These are phyloP conservation scores for Aureobasidium sp. DNA, from an alignment of 2,329 filamentous ascomycete species.

Conservation along the genomic window DNA sequence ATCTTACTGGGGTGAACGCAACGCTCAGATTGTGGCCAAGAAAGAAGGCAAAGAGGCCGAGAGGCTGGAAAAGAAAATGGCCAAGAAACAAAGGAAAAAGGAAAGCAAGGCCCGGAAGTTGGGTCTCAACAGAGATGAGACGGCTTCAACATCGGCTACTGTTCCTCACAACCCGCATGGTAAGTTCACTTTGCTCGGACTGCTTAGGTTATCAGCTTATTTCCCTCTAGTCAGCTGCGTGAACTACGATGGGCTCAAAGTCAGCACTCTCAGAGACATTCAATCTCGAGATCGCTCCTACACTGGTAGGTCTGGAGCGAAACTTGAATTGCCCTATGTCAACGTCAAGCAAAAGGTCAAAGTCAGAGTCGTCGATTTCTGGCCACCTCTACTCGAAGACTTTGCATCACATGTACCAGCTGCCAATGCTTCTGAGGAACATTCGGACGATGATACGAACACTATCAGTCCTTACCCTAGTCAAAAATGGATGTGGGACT, in stretches of 20 bases:
- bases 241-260: conserved; percentile 34
- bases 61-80: conserved; percentile 24
- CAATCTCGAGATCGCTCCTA: conserved; percentile 23
- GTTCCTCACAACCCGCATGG: not conserved
- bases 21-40: not conserved
- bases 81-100: conserved; percentile 18
- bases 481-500: conserved; percentile 71
- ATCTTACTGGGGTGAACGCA: conserved; percentile 44
- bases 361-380: conserved; percentile 77
- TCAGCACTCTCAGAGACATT: conserved; percentile 42
- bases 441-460: conserved; percentile 24
- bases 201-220: not conserved
- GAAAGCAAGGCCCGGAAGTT: conserved; percentile 30
- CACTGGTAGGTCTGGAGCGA: not conserved
- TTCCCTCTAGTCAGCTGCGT: conserved; percentile 39
- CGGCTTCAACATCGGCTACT: not conserved
- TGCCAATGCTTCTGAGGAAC: not conserved
- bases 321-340: conserved; percentile 58
- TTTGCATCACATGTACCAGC: conserved; percentile 47
- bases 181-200: not conserved
- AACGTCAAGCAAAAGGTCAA: conserved; percentile 63
- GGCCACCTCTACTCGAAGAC: conserved; percentile 60
- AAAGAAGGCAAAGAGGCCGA: conserved; percentile 23
- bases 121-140: conserved; percentile 20
- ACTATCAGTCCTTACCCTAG: conserved; percentile 25